phyloP scores from a whole-genome alignment of 345 rosid species.

The Gossypium anomalum region DNA sequence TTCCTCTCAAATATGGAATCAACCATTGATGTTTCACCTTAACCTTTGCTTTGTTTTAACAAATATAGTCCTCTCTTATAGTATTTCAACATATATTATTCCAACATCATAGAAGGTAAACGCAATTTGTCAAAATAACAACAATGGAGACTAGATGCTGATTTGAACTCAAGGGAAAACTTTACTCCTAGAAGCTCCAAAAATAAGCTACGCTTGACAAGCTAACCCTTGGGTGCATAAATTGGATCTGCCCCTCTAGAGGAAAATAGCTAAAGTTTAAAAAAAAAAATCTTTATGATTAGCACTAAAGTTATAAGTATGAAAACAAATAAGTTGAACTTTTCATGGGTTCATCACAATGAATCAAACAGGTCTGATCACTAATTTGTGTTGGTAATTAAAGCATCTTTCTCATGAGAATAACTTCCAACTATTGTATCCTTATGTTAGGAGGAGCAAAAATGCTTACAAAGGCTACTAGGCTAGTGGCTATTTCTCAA shows the following conservation, averaged over 20 bases:
- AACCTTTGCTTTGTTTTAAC: not conserved
- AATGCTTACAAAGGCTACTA: not conserved
- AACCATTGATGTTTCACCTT: not conserved
- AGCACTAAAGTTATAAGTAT: not conserved
- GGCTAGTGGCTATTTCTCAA: conserved; percentile 3
- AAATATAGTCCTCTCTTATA: not conserved
- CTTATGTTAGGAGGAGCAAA: not conserved
- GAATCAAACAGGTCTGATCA: not conserved
- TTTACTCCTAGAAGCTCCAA: not conserved
- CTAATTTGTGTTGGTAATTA: not conserved
- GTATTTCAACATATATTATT: not conserved
- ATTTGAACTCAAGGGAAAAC: not conserved
- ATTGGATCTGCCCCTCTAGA: not conserved
- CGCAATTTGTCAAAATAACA: not conserved
- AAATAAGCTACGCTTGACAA: not conserved
- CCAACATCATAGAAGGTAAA: not conserved
- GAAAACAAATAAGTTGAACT: not conserved
- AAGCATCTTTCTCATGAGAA: not conserved
- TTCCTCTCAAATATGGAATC: not conserved
- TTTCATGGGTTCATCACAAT: not conserved
- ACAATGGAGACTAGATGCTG: not conserved
- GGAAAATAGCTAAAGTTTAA: not conserved
- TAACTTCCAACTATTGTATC: not conserved
- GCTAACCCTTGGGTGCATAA: not conserved
- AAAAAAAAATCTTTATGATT: not conserved